Evolutionary conservation across 78 protist genomes (phyloP), one percentile per base, ranked within the genome.

Genomic region (Dictyostelium firmibasis): DNA sequence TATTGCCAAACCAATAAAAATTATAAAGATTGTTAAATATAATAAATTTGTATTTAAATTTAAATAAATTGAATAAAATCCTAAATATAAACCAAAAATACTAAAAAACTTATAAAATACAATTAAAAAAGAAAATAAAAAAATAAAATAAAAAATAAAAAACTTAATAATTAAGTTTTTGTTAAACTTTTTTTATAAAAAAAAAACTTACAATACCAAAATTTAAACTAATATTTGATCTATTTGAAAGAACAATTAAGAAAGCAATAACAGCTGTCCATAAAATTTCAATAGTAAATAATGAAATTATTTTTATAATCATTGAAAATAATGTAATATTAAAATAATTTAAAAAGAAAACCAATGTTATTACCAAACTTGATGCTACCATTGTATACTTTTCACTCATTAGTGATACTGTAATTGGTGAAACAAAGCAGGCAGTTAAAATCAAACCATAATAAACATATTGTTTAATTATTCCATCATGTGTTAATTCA

Each of bases 81-180:
- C 72, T 62, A 62, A 62, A 23, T 62, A 62, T 62, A 62, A n/a
- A n/a, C 29, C 72, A 9, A 25, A 62, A 8, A 62, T 62, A 62
- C 72, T 62, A 62, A 62, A 62, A 62, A 62, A 62, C 72, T 60
- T n/a, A n/a, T n/a, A n/a, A n/a, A n/a, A n/a, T n/a, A n/a, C n/a
- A n/a, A n/a, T n/a, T n/a, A n/a, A n/a, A n/a, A n/a, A n/a, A n/a
- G n/a, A n/a, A 50, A 50, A 14, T n/a, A 62, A 7, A 62, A 62
- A n/a, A 62, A 62, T 4, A n/a, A 62, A 7, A 7, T n/a, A 6
- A 62, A n/a, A 6, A 62, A 62, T 20, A 62, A 62, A 11, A 7
- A 62, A 62, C 3, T 60, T 60, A 60, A 60, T 6, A 60, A 60
- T 23, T 23, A 62, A 62, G n/a, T n/a, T n/a, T n/a, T n/a, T n/a